Conservation (phyloP, 2,329 filamentous ascomycete species). For the Pseudonectria foliicola region DNA sequence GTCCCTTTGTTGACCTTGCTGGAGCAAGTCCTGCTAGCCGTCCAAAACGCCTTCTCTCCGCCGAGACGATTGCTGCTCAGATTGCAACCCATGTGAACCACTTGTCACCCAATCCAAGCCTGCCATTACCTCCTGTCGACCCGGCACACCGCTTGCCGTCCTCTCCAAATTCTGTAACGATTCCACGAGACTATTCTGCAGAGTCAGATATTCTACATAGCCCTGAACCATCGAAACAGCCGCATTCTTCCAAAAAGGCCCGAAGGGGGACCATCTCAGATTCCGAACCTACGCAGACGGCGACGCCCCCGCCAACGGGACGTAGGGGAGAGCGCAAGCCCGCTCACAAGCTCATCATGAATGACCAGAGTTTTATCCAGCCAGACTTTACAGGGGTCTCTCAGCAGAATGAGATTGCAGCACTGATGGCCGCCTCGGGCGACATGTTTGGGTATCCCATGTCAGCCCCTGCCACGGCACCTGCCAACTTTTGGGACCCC, state of each 20-base stretch:
- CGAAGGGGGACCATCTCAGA: slow-evolving; percentile 36
- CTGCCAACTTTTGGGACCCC: slow-evolving; percentile 52
- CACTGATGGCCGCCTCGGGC: slow-evolving; percentile 38
- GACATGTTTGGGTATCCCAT: slow-evolving; percentile 56
- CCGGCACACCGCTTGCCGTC: slow-evolving; percentile 51
- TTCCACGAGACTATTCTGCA: slow-evolving; percentile 24
- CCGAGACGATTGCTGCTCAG: slow-evolving; percentile 41
- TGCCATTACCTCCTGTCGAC: slow-evolving; percentile 53
- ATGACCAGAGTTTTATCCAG: slow-evolving; percentile 48
- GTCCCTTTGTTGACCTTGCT: slow-evolving; percentile 39
- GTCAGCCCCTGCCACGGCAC: slow-evolving; percentile 46
- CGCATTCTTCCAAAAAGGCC: slow-evolving; percentile 36
- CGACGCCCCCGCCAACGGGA: slow-evolving; percentile 53
- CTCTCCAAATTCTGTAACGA: slow-evolving; percentile 41
- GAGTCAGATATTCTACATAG: slow-evolving; percentile 21
- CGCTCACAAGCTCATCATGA: slow-evolving; percentile 48
- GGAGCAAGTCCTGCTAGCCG: slow-evolving; percentile 29
- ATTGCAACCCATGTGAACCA: slow-evolving; percentile 57
- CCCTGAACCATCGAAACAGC: slow-evolving; percentile 19
- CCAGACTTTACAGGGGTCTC: slow-evolving; percentile 42
- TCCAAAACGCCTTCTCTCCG: slow-evolving; percentile 46
- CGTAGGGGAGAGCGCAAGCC: slow-evolving; percentile 50
- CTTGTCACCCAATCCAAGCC: slow-evolving; percentile 45
- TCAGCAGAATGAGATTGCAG: slow-evolving; percentile 43
- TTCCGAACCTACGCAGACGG: slow-evolving; percentile 39